Base-by-base conservation (phyloP, 495 filamentous ascomycete genomes). In the Penicillium fimorum region DNA sequence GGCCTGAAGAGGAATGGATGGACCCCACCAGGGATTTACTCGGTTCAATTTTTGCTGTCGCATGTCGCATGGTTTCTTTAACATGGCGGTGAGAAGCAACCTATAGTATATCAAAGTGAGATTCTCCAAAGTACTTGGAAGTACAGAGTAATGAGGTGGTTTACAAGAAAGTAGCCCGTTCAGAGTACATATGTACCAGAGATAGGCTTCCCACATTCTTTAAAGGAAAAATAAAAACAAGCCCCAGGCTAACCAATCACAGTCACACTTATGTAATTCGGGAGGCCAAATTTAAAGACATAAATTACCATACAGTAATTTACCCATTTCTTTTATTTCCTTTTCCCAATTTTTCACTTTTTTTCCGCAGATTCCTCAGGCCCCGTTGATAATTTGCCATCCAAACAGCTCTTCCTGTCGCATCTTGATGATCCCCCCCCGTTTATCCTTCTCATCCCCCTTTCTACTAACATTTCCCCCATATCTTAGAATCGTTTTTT, bases 341-440 rank as follows among this genome's bases (percentile, higher is more conserved):
- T 53, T 44, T 30, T 43, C 12, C 5, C n/a, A n/a, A 45, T 5
- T 42, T 52, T 42, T 25, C 37, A 41, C 37, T 47, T 54, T 54
- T 47, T 41, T 41, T 27, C 22, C 35, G 25, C 13, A 11, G 63
- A 67, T 72, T 65, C 68, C 70, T 70, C 62, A 68, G 60, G 57
- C 60, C 53, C 35, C 20, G 25, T 44, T 35, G 51, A 47, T 48
- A 47, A 55, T 53, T 62, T 55, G 61, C 61, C 62, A 53, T 59
- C 35, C 35, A 56, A 46, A 44, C 50, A 55, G 44, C 47, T 38
- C 15, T 58, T 44, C 41, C 13, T 35, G 59, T 66, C 63, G 63
- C 63, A 66, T 66, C 65, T 56, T 44, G 35, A 62, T 64, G 44
- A 58, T 50, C 54, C 47, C 30, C 42, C 44, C 35, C 48, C 46